Conservation (phyloP, 192 early-diverging fungal species). For the Coemansia sp. region DNA sequence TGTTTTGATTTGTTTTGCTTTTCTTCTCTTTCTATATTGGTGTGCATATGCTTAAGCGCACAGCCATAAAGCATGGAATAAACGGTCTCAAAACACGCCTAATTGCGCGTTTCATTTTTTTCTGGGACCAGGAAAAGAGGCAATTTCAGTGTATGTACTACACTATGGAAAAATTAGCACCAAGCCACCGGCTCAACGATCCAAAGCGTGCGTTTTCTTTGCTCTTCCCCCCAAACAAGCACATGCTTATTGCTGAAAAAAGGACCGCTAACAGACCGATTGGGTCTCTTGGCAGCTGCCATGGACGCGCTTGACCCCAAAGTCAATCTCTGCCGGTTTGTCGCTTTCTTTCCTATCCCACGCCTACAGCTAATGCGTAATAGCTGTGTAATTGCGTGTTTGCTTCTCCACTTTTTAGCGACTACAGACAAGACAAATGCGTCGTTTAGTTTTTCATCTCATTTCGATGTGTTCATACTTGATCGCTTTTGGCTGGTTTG, state of each 20-base stretch:
- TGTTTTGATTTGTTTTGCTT: not conserved
- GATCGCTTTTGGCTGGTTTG: not conserved
- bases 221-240: not conserved
- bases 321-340: not conserved
- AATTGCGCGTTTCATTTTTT: conserved; percentile 2
- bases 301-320: not conserved
- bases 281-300: not conserved
- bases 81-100: not conserved
- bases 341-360: too few relatives aligned
- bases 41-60: not conserved
- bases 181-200: not conserved
- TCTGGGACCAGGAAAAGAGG: not conserved
- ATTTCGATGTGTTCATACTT: not conserved
- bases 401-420: not conserved
- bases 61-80: not conserved
- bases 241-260: not conserved
- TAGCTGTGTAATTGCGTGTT: not conserved
- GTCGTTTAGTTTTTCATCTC: not conserved
- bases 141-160: not conserved
- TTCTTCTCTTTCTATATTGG: not conserved
- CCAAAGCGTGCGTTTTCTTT: not conserved
- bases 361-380: not conserved
- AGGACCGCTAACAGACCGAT: not conserved
- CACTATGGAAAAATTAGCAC: not conserved
- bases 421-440: not conserved